Evolutionary conservation across 768 basidiomycete genomes (phyloP).

Genomic region (Termitomyces sp.): DNA sequence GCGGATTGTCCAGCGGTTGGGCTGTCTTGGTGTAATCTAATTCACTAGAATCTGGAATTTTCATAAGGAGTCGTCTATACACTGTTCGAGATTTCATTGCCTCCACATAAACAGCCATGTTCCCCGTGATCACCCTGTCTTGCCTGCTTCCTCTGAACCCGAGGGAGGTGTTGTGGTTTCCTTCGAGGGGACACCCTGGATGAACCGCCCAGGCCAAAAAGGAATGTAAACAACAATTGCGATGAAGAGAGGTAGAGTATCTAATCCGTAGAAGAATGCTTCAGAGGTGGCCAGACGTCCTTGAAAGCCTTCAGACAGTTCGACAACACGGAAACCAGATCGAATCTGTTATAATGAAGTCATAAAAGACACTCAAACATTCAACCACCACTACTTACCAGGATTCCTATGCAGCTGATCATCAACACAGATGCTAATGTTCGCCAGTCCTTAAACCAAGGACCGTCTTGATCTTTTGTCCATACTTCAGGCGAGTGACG

Average conservation of each 20-base stretch:
- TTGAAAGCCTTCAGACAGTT: conserved; percentile 57
- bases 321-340: conserved; percentile 56
- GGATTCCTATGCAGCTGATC: conserved; percentile 58
- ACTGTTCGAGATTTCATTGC: neutral
- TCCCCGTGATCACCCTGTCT: neutral
- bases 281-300: conserved; percentile 59
- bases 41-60: neutral
- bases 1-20: too few species aligned
- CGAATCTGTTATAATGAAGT: conserved; percentile 42
- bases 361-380: neutral
- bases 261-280: conserved; percentile 59
- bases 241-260: conserved; percentile 63
- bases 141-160: neutral
- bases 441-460: conserved; percentile 59
- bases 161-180: neutral
- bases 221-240: conserved; percentile 52
- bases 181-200: conserved; percentile 13
- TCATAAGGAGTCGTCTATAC: too few species aligned
- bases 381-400: conserved; percentile 34
- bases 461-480: conserved; percentile 29
- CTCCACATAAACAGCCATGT: neutral
- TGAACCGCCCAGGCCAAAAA: conserved; percentile 70
- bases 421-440: conserved; percentile 45
- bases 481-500: conserved; percentile 37
- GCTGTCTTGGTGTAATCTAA: neutral